These are phyloP conservation scores for Crassisporium funariophilum DNA, from an alignment of 768 basidiomycete species.

Conservation along the genomic window DNA sequence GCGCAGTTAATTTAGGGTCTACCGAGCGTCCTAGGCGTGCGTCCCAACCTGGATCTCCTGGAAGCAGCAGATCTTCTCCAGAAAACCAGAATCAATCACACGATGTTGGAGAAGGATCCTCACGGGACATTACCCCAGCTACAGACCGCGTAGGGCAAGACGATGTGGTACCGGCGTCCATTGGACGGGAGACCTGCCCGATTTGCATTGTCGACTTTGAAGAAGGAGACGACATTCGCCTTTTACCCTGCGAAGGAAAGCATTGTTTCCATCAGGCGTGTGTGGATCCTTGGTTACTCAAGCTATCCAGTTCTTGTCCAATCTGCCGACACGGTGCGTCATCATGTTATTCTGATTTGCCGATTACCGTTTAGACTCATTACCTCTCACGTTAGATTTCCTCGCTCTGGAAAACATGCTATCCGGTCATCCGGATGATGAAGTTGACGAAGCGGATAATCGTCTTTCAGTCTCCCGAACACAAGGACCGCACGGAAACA, in stretches of 20 bases:
- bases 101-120: slow-evolving; percentile 23
- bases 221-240: slow-evolving; percentile 87
- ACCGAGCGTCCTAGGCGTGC: too few relatives aligned
- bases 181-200: slow-evolving; percentile 87
- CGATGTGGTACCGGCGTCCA: slow-evolving; percentile 60
- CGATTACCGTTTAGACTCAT: background rate
- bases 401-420: slow-evolving; percentile 62
- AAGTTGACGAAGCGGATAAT: slow-evolving; percentile 19
- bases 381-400: slow-evolving; percentile 45
- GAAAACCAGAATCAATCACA: background rate
- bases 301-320: slow-evolving; percentile 89
- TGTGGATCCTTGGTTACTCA: slow-evolving; percentile 92
- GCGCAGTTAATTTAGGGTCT: too few relatives aligned
- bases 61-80: slow-evolving; percentile 1
- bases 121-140: slow-evolving; percentile 4
- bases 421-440: slow-evolving; percentile 28
- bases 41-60: slow-evolving; percentile 4
- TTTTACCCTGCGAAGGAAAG: slow-evolving; percentile 89
- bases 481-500: too few relatives aligned
- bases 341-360: background rate
- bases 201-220: slow-evolving; percentile 96
- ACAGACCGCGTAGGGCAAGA: slow-evolving; percentile 21
- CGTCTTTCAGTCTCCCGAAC: slow-evolving; percentile 5
- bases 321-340: slow-evolving; percentile 84
- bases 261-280: slow-evolving; percentile 90